A percentile compares a stretch with the other conserved stretches of the same genome.
Conservation (phyloP, 441 rosid species). For the Macaranga tanarius region DNA sequence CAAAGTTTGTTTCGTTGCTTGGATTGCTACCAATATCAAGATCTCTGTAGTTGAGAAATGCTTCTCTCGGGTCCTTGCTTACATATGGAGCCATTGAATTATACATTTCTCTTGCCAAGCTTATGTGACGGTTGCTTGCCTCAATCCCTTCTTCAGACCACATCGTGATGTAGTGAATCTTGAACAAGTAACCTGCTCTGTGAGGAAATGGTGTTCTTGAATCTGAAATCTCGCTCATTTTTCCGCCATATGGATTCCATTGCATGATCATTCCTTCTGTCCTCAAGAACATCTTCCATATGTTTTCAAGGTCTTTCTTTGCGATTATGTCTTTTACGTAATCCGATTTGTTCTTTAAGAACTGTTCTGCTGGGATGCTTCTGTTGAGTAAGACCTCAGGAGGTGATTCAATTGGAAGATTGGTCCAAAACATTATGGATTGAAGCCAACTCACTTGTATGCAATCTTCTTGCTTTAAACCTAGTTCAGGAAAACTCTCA, state of each 20-base stretch:
- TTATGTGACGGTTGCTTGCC: slow-evolving; percentile 21
- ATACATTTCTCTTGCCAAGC: slow-evolving; percentile 37
- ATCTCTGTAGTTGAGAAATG: slow-evolving; percentile 54
- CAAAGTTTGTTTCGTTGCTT: too few species aligned
- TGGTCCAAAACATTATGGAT: slow-evolving; percentile 39
- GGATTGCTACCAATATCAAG: slow-evolving; percentile 62
- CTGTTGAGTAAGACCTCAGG: slow-evolving; percentile 40
- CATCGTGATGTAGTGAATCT: slow-evolving; percentile 39
- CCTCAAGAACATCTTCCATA: slow-evolving; percentile 38
- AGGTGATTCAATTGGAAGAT: slow-evolving; percentile 32
- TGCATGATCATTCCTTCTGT: slow-evolving; percentile 30
- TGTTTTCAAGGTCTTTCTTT: slow-evolving; percentile 32
- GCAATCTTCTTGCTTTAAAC: slow-evolving; percentile 42
- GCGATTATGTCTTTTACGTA: slow-evolving; percentile 41
- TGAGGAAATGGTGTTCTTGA: slow-evolving; percentile 51
- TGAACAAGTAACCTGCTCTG: slow-evolving; percentile 38
- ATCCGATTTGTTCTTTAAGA: slow-evolving; percentile 55
- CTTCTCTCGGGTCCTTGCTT: slow-evolving; percentile 50
- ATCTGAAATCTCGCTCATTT: slow-evolving; percentile 16
- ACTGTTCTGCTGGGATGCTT: slow-evolving; percentile 26
- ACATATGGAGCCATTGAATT: slow-evolving; percentile 47
- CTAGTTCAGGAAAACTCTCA: slow-evolving; percentile 46
- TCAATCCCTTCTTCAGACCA: slow-evolving; percentile 38
- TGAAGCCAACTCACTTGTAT: slow-evolving; percentile 48
- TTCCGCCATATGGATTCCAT: slow-evolving; percentile 54